Evolutionary conservation across 495 filamentous ascomycete species (phyloP).

Genomic region (Talaromyces wortmannii): DNA sequence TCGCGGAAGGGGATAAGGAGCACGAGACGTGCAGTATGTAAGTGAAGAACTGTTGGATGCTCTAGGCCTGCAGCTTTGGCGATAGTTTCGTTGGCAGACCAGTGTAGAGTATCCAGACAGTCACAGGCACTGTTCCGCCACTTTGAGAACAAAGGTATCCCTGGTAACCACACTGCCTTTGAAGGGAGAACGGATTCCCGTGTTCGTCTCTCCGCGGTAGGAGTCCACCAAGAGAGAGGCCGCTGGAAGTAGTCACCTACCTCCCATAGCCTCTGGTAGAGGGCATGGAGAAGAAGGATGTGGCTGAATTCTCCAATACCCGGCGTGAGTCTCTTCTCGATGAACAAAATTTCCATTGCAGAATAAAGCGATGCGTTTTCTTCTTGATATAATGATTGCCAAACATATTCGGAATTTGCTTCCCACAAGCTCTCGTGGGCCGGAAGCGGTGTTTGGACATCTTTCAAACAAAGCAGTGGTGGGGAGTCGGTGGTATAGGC

Average conservation of each 20-base stretch:
- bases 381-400: constrained; percentile 26
- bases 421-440: constrained; percentile 42
- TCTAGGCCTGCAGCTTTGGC: constrained; percentile 39
- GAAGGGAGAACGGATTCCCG: constrained; percentile 27
- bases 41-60: constrained; percentile 43
- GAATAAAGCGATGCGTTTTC: constrained; percentile 33
- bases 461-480: constrained; percentile 30
- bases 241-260: constrained; percentile 39
- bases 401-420: constrained; percentile 24
- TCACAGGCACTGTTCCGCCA: constrained; percentile 52
- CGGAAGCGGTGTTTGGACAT: constrained; percentile 35
- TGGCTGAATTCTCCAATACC: constrained; percentile 40
- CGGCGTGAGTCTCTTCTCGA: constrained; percentile 39
- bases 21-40: constrained; percentile 41
- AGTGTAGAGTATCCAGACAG: constrained; percentile 48
- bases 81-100: constrained; percentile 42
- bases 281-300: constrained; percentile 40
- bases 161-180: constrained; percentile 42
- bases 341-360: constrained; percentile 38
- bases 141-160: constrained; percentile 41
- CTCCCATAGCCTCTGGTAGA: constrained; percentile 46
- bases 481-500: constrained; percentile 33
- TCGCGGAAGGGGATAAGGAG: constrained; percentile 32
- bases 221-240: constrained; percentile 41
- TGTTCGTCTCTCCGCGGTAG: constrained; percentile 37